A percentile compares a stretch with the other conserved stretches of the same genome.
These are phyloP conservation scores for Starmerella cellae DNA, from an alignment of 805 yeast genomes.

Conservation along the genomic window DNA sequence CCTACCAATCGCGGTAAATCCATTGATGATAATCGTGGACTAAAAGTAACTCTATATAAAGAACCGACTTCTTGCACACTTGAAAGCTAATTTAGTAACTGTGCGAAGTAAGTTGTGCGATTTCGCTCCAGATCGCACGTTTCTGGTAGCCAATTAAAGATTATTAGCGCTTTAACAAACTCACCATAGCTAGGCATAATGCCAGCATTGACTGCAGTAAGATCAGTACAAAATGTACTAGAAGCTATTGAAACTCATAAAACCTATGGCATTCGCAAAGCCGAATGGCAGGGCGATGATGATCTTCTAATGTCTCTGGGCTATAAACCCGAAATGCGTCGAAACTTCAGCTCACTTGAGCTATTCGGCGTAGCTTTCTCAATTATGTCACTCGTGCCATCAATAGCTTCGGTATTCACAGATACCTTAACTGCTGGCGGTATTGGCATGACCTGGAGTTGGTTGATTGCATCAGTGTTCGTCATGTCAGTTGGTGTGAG, in stretches of 20 bases:
- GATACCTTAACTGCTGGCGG: slow-evolving; percentile 52
- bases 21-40: no score
- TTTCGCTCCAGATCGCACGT: no score
- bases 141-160: no score
- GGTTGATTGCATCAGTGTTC: slow-evolving; percentile 47
- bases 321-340: slow-evolving; percentile 51
- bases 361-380: slow-evolving; percentile 61
- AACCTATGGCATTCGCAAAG: slow-evolving; percentile 1
- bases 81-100: no score
- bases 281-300: slow-evolving; percentile 21
- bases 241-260: slow-evolving; percentile 7
- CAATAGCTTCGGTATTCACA: slow-evolving; percentile 43
- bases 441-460: slow-evolving; percentile 57
- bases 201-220: slow-evolving; percentile 4
- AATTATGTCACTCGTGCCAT: slow-evolving; percentile 55
- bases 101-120: no score
- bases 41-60: no score
- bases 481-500: slow-evolving; percentile 47
- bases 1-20: no score
- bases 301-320: slow-evolving; percentile 39
- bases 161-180: no score
- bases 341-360: slow-evolving; percentile 48
- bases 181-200: no score
- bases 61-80: no score
- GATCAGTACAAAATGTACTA: slow-evolving; percentile 5